phyloP scores from a whole-genome alignment of 2,329 filamentous ascomycete species.

The Polychaeton citri region DNA sequence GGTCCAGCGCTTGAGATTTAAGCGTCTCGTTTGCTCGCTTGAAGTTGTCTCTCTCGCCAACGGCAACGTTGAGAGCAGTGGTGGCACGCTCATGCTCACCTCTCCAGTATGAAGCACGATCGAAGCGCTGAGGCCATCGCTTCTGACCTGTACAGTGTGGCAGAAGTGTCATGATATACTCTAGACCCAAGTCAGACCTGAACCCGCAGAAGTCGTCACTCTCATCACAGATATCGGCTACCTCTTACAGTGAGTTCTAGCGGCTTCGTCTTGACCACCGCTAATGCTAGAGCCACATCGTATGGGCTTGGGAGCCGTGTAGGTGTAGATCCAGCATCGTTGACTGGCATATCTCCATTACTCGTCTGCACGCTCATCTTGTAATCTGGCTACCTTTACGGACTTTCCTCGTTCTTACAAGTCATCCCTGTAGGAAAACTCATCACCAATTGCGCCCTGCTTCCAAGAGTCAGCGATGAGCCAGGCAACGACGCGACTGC shows the following conservation, averaged over 20 bases:
- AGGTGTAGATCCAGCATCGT: too few species aligned
- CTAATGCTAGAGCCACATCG: slow-evolving; percentile 13
- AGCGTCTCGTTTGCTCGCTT: background rate
- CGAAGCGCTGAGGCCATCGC: background rate
- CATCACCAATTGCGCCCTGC: too few species aligned
- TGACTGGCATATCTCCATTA: too few species aligned
- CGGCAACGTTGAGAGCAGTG: background rate
- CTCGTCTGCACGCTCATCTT: too few species aligned
- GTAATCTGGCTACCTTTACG: too few species aligned
- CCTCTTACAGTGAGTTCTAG: slow-evolving; percentile 17
- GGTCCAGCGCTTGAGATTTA: background rate
- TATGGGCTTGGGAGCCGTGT: background rate
- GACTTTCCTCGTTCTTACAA: too few species aligned
- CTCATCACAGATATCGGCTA: too few species aligned
- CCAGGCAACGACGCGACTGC: too few species aligned
- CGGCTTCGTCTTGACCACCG: slow-evolving; percentile 25
- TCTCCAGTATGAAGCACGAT: background rate
- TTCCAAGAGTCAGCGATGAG: too few species aligned
- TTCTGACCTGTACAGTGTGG: background rate
- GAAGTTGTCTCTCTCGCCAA: background rate
- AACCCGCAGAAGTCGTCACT: too few species aligned
- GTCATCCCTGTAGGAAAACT: too few species aligned
- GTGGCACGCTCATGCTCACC: background rate
- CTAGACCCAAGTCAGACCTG: too few species aligned
- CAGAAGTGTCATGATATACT: background rate